phyloP scores from a whole-genome alignment of 352 stramenopile genomes.

The Pseudoperonospora humuli region DNA sequence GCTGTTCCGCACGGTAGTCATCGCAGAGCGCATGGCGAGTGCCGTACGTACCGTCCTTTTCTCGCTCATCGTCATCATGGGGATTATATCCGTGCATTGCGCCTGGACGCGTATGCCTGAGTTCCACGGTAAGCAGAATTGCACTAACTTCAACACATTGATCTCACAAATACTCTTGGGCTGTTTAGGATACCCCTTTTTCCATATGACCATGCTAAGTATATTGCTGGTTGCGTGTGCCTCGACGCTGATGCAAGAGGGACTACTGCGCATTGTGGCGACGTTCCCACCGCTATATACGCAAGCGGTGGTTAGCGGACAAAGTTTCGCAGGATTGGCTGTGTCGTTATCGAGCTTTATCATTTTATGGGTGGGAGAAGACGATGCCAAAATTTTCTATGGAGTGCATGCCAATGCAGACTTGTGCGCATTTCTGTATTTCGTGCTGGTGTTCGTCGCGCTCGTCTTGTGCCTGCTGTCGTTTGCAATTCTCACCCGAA shows the following conservation, averaged over 20 bases:
- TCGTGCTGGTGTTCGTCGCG: conserved; percentile 62
- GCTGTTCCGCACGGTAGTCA: conserved; percentile 52
- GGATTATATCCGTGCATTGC: conserved; percentile 64
- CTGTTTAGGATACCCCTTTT: conserved; percentile 42
- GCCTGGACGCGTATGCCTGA: conserved; percentile 65
- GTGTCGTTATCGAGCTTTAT: conserved; percentile 69
- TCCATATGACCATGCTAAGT: conserved; percentile 64
- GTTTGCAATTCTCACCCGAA: conserved; percentile 50
- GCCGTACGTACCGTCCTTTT: conserved; percentile 58
- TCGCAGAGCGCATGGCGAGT: conserved; percentile 53
- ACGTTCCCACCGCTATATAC: conserved; percentile 74
- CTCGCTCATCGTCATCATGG: conserved; percentile 56
- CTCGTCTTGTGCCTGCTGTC: conserved; percentile 44
- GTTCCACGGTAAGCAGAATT: conserved; percentile 35
- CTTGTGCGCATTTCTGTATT: conserved; percentile 71
- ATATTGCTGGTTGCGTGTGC: conserved; percentile 63
- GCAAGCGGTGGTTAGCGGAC: conserved; percentile 66
- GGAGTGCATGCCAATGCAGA: conserved; percentile 34
- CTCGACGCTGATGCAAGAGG: conserved; percentile 76
- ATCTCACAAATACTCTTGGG: not conserved
- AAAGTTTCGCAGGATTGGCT: conserved; percentile 62
- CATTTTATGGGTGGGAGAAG: conserved; percentile 45
- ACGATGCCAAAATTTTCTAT: conserved; percentile 16
- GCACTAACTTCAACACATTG: conserved; percentile 6
- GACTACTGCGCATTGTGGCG: conserved; percentile 60